Evolutionary conservation across 2,329 filamentous ascomycete species (phyloP).

Genomic region (Colletotrichum cuscutae): DNA sequence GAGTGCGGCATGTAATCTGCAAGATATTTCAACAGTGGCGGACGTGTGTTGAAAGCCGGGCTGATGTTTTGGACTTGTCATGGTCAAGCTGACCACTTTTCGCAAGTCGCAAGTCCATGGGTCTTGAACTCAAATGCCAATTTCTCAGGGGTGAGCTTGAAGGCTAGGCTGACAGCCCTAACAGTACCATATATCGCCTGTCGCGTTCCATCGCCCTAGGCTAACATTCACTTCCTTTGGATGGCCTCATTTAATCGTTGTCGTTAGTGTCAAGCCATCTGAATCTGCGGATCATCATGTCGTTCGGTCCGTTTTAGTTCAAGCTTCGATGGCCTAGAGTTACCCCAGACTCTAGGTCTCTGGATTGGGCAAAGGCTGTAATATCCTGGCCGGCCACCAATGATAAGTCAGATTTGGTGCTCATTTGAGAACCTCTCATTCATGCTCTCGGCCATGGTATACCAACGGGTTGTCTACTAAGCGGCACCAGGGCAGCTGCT

Average conservation of each 20-base stretch:
- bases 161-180: neutral
- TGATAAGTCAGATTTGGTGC: neutral
- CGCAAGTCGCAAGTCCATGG: neutral
- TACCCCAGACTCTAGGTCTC: neutral
- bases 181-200: conserved; percentile 4
- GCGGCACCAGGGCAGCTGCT: neutral
- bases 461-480: neutral
- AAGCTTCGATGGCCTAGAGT: conserved; percentile 1
- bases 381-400: neutral
- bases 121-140: neutral
- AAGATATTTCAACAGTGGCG: neutral
- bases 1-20: neutral
- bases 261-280: neutral
- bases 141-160: neutral
- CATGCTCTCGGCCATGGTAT: neutral
- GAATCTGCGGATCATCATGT: conserved; percentile 3
- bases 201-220: neutral
- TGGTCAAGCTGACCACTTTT: neutral
- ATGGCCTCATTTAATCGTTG: neutral
- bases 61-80: neutral
- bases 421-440: neutral
- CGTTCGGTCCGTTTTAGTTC: neutral
- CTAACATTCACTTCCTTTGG: neutral
- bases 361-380: neutral
- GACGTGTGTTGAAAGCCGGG: neutral